Percentiles rank a stretch among this genome's conserved stretches.
Evolutionary conservation across 345 rosid genomes (phyloP).

Genomic region (Lenwebbia sp.): DNA sequence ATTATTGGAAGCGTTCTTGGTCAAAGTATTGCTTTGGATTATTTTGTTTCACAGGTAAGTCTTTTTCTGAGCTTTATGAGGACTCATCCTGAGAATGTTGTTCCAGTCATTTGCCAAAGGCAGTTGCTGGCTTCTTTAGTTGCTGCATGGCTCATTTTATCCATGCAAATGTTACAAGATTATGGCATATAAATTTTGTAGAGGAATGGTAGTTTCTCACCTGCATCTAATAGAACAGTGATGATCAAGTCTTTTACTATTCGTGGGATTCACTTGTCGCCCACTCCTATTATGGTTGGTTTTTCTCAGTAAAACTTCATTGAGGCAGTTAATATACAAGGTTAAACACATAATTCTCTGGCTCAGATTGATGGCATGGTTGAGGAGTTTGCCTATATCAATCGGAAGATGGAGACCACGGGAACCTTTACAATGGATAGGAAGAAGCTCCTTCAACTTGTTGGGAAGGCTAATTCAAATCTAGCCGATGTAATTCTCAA

Average conservation of each 20-base stretch:
- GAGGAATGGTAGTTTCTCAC: neutral
- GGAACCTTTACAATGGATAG: slow-evolving; percentile 95
- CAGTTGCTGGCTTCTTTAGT: neutral
- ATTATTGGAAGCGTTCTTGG: slow-evolving; percentile 92
- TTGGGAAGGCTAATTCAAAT: slow-evolving; percentile 96
- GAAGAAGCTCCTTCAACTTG: slow-evolving; percentile 79
- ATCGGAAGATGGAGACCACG: slow-evolving; percentile 77
- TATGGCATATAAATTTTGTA: neutral
- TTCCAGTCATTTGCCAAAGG: neutral
- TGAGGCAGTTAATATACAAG: neutral
- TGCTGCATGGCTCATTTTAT: neutral
- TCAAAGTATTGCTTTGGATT: slow-evolving; percentile 88
- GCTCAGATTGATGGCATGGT: slow-evolving; percentile 90
- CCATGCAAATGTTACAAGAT: neutral
- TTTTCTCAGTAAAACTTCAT: neutral
- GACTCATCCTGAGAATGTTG: neutral
- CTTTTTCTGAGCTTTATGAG: neutral
- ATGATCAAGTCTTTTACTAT: neutral
- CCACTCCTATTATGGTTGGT: neutral
- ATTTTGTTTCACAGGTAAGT: slow-evolving; percentile 86
- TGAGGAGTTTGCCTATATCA: slow-evolving; percentile 90
- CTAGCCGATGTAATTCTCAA: slow-evolving; percentile 88
- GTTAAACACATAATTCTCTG: neutral
- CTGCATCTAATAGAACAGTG: neutral
- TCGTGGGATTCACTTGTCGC: neutral